Conservation (phyloP, 495 filamentous ascomycete genomes). For the Podospora bellae-mahoneyi region DNA sequence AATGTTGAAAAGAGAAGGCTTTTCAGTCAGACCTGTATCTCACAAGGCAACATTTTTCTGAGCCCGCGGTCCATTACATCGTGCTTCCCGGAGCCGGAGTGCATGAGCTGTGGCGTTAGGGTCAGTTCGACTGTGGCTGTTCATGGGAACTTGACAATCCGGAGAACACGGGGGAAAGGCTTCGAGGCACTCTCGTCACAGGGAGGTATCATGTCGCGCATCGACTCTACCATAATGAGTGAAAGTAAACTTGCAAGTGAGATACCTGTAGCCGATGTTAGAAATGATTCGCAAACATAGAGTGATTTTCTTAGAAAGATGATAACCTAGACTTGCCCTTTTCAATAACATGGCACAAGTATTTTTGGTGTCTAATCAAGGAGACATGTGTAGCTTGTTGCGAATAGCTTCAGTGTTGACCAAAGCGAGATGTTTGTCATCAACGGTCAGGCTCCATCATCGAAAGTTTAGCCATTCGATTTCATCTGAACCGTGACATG, state of each 20-base stretch:
- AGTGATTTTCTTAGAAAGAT: background rate
- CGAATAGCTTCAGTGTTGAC: background rate
- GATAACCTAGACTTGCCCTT: background rate
- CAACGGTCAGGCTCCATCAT: background rate
- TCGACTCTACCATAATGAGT: background rate
- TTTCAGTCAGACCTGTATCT: background rate
- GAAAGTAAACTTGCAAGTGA: background rate
- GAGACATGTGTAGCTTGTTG: background rate
- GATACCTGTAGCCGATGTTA: background rate
- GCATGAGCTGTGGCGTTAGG: background rate
- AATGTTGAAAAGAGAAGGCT: background rate
- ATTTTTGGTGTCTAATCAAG: no score
- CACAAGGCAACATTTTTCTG: background rate
- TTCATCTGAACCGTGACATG: background rate
- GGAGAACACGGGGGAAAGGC: background rate
- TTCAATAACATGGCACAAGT: no score
- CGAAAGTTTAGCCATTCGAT: background rate
- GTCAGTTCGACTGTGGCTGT: background rate
- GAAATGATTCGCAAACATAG: background rate
- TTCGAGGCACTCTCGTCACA: background rate
- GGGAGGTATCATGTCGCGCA: background rate
- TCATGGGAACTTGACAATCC: background rate
- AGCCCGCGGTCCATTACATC: background rate
- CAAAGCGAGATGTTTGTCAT: background rate
- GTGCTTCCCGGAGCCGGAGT: background rate